Evolutionary conservation across 495 filamentous ascomycete genomes (phyloP), one percentile per base, ranked within the genome.

Genomic region (Diplogelasinospora grovesii): DNA sequence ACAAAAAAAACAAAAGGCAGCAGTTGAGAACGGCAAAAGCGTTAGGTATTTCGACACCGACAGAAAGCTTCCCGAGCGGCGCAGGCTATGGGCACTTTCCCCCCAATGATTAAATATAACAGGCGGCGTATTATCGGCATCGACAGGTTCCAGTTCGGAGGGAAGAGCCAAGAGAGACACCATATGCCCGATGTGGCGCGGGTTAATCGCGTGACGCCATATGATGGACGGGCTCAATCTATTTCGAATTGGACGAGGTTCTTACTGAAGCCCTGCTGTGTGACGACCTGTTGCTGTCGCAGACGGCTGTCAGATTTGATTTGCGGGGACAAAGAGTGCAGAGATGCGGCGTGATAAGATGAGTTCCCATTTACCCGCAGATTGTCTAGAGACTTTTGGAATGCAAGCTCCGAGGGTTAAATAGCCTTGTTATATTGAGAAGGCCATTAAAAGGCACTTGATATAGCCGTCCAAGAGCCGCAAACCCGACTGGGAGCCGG

Each of bases 101-200:
- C 28, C 30, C 36, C 45, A 48, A 52, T 44, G 48, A 52, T 35
- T 48, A 52, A 52, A 54, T 54, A 55, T 54, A 58, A 30, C 31
- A 43, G 37, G 39, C 37, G 46, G 41, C 27, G 41, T 52, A 49
- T 49, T 43, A 38, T 22, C 36, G 34, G 29, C 39, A 15, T 14
- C 14, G 35, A 15, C 4, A 13, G 26, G 29, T 32, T 25, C 21
- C 22, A 13, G 20, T 5, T 19, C 27, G 24, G 24, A 36, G 22
- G 41, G 11, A 36, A 27, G 29, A 20, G 38, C 41, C 54, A 53
- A 51, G 54, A 20, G 9, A 16, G 18, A 21, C 15, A 39, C 33
- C 31, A 22, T 36, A 39, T 39, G 43, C 43, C 40, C 33, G 45
- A 40, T 54, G n/a, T n/a, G 51, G 54, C 45, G 34, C 34, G 46